Base-by-base conservation (phyloP, 2,329 filamentous ascomycete genomes). In the Exserohilum rostratum region DNA sequence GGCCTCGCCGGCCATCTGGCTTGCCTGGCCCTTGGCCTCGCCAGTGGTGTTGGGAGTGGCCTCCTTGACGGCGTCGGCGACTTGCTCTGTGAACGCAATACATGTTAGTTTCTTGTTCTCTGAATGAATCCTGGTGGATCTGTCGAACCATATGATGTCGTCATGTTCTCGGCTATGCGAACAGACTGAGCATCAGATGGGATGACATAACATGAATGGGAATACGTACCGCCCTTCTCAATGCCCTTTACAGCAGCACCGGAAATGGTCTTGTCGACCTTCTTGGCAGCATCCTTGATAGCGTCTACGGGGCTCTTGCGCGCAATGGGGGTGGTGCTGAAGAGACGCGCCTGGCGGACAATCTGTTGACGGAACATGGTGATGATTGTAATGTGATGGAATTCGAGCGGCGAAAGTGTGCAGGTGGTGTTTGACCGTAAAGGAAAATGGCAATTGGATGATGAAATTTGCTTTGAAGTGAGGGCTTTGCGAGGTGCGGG, bases 221-320 rank as follows among this genome's bases (percentile, higher is more conserved):
- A 20, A 33, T 59, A 80, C 85, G 55, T 82, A 87, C 85, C 80
- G 55, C 83, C 83, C 64, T 80, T 85, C 74, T 88, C 82, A 57
- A 87, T 86, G 40, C 85, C 85, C 74, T 84, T 83, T 18, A 87
- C 82, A 10, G 82, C 80, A 22, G 75, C 80, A 69, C 84, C 78
- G 0, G 83, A 81, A 31, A 86, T 78, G 18, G 77, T 78, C 57
- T 80, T 76, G 71, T 88, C 84, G 17, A 83, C 83, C 50, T 77
- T 79, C 76, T 87, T 85, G 42, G 83, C 70, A 0, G 83, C 80
- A 37, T 87, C 83, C 72, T 86, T 87, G 61, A 81, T 81, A 6
- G 76, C 69, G 39, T 87, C 83, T 43, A 83, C 72, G 31, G 82
- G 79, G 35, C 79, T 77, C 74, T 83, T 86, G 48, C 82, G 75